phyloP scores from a whole-genome alignment of 495 filamentous ascomycete species.

The Penicillium mononematosum region DNA sequence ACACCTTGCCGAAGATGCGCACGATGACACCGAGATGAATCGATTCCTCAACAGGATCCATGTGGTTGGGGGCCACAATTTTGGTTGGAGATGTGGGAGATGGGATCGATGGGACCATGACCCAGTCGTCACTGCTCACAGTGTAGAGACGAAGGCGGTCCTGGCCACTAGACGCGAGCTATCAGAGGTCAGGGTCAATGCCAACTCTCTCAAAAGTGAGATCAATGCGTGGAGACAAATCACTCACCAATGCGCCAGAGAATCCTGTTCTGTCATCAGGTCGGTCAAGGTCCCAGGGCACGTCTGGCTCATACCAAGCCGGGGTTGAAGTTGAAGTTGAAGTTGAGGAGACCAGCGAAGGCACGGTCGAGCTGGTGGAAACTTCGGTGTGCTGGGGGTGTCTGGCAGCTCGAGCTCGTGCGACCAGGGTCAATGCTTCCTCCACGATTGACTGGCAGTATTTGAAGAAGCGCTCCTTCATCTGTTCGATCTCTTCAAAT shows the following conservation, averaged over 20 bases:
- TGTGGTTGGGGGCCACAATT: slow-evolving; percentile 22
- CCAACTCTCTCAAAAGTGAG: not conserved
- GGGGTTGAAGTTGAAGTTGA: not conserved
- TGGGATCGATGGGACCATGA: slow-evolving; percentile 10
- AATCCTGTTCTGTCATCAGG: not conserved
- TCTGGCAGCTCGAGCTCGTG: not conserved
- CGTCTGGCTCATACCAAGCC: not conserved
- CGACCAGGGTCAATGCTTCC: slow-evolving; percentile 9
- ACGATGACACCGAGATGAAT: slow-evolving; percentile 27
- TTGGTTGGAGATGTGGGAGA: slow-evolving; percentile 8
- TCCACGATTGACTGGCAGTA: slow-evolving; percentile 28
- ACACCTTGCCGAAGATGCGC: slow-evolving; percentile 33
- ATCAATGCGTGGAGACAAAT: not conserved
- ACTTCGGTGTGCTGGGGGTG: not conserved
- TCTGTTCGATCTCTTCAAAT: slow-evolving; percentile 2
- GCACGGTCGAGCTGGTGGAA: not conserved
- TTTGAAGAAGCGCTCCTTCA: slow-evolving; percentile 25
- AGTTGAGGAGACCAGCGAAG: not conserved
- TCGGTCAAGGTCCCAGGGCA: not conserved
- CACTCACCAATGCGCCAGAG: not conserved
- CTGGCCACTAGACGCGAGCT: slow-evolving; percentile 23
- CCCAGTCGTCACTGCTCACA: slow-evolving; percentile 39
- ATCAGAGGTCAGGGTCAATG: not conserved
- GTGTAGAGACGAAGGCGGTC: slow-evolving; percentile 32
- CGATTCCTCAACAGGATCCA: slow-evolving; percentile 15